Evolutionary conservation across 768 basidiomycete species (phyloP).

Genomic region (Boletus vinaceobasis): DNA sequence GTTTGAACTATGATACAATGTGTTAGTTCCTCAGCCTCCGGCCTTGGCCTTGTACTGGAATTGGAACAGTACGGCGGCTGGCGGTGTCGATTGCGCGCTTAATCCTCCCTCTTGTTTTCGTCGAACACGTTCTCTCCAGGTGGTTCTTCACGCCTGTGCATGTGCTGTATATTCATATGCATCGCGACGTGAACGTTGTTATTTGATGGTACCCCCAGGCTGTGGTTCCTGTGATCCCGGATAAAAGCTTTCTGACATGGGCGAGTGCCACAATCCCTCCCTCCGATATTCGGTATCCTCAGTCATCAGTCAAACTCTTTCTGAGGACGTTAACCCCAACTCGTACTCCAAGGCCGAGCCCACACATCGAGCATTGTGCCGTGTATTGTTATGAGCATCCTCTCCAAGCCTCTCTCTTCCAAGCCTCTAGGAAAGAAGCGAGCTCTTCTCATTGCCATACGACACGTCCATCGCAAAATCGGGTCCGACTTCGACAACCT

Average conservation of each 20-base stretch:
- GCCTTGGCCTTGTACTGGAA: too few species aligned
- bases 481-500: neutral
- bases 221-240: neutral
- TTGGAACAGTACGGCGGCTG: too few species aligned
- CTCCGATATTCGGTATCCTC: neutral
- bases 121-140: neutral
- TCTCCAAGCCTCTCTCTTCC: neutral
- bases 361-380: too few species aligned
- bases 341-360: neutral
- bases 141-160: neutral
- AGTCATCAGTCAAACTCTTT: neutral
- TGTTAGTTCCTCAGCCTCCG: too few species aligned
- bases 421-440: constrained; percentile 6
- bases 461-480: constrained; percentile 3
- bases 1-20: too few species aligned
- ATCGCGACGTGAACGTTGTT: neutral
- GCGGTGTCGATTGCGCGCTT: too few species aligned
- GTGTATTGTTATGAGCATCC: neutral
- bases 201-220: too few species aligned
- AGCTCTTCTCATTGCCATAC: constrained; percentile 21
- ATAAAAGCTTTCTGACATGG: neutral
- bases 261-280: neutral
- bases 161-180: neutral
- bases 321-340: neutral
- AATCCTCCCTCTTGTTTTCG: too few species aligned